These are phyloP conservation scores for Pyrenophora graminea DNA, from an alignment of 2,329 filamentous ascomycete genomes.

Conservation along the genomic window DNA sequence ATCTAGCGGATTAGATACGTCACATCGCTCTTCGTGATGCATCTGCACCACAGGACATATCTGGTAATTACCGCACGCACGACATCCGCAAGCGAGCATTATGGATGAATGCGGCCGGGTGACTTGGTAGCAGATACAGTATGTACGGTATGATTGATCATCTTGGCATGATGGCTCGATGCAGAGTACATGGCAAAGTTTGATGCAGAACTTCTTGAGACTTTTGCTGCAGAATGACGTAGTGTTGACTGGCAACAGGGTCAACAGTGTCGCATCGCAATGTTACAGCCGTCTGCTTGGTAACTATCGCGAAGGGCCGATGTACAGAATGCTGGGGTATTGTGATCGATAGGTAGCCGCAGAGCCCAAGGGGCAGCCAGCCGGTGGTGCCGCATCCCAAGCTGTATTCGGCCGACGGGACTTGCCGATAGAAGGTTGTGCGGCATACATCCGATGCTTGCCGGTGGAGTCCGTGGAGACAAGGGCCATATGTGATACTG, in stretches of 20 bases:
- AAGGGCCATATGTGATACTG: no score
- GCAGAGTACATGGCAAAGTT: no score
- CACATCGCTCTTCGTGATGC: no score
- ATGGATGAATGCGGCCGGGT: no score
- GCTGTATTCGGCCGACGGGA: slow-evolving; percentile 1
- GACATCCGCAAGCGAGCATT: no score
- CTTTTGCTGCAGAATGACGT: not conserved
- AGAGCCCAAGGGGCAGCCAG: not conserved
- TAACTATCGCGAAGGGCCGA: slow-evolving; percentile 2
- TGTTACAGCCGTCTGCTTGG: slow-evolving; percentile 16
- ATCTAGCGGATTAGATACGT: no score
- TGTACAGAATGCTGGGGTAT: slow-evolving; percentile 9
- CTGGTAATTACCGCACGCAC: no score
- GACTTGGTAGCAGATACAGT: no score
- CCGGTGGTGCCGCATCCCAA: slow-evolving; percentile 2
- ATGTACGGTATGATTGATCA: no score
- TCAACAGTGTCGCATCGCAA: slow-evolving; percentile 17
- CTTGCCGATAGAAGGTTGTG: not conserved
- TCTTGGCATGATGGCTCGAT: no score
- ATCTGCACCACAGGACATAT: no score
- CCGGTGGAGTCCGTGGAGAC: not conserved
- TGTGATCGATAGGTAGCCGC: slow-evolving; percentile 9
- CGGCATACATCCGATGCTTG: not conserved
- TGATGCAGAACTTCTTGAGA: no score
- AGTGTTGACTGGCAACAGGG: slow-evolving; percentile 2